Evolutionary conservation across 192 early-diverging fungal species (phyloP).

Genomic region (Borealophlyctis nickersoniae): DNA sequence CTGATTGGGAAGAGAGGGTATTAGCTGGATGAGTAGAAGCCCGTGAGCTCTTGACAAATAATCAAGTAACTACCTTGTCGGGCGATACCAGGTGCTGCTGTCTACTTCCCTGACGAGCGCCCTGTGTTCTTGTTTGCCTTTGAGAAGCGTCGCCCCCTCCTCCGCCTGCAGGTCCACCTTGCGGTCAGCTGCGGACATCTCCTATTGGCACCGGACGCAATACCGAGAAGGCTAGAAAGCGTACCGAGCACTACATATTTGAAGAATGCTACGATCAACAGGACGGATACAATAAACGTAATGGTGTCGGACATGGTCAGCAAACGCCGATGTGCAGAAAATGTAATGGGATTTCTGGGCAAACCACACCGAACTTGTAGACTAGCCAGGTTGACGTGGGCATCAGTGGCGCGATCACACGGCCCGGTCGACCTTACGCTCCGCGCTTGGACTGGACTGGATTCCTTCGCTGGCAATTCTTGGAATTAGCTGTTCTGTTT

Average conservation of each 20-base stretch:
- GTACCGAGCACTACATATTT: constrained; percentile 16
- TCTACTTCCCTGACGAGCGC: background rate
- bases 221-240: background rate
- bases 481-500: too few relatives aligned
- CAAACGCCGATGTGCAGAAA: background rate
- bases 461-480: too few relatives aligned
- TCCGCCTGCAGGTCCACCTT: background rate
- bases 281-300: constrained; percentile 3
- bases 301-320: constrained; percentile 9
- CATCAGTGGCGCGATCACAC: too few relatives aligned
- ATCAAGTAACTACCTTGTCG: background rate
- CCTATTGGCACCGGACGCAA: background rate
- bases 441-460: too few relatives aligned
- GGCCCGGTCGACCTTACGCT: too few relatives aligned
- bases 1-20: constrained; percentile 27
- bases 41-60: background rate
- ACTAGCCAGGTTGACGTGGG: too few relatives aligned
- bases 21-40: background rate
- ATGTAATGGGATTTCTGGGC: too few relatives aligned
- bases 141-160: background rate
- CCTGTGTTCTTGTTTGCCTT: background rate
- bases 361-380: too few relatives aligned
- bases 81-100: background rate
- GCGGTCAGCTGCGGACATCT: background rate
- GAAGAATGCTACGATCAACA: constrained; percentile 9